Percentiles rank a stretch among this genome's conserved stretches.
These are phyloP conservation scores for Apiotrichum laibachii DNA, from an alignment of 1,284 basidiomycete species.

Conservation along the genomic window DNA sequence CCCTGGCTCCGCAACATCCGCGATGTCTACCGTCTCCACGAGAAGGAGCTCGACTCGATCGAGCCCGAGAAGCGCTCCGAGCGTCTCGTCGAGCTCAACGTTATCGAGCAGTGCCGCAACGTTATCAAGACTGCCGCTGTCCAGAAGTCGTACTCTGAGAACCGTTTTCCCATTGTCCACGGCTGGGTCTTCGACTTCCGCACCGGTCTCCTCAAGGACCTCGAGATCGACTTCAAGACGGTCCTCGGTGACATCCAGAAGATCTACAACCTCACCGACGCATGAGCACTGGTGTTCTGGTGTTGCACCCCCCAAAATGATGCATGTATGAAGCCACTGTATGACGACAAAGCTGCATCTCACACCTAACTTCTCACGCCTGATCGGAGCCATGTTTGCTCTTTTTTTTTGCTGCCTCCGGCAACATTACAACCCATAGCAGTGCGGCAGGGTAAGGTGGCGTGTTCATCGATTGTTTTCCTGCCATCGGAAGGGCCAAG, in stretches of 20 bases:
- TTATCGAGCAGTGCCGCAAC: slow-evolving; percentile 23
- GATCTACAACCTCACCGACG: slow-evolving; percentile 20
- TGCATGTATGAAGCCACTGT: too few species aligned
- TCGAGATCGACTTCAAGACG: slow-evolving; percentile 15
- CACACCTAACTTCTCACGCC: too few species aligned
- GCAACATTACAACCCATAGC: too few species aligned
- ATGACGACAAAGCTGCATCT: too few species aligned
- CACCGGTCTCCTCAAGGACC: slow-evolving; percentile 22
- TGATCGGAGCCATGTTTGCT: too few species aligned
- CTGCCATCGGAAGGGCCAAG: too few species aligned
- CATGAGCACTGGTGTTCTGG: too few species aligned
- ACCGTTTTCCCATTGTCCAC: slow-evolving; percentile 21
- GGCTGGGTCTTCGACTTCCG: slow-evolving; percentile 25
- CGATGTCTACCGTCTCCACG: slow-evolving; percentile 23
- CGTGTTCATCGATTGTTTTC: too few species aligned
- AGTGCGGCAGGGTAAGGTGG: too few species aligned
- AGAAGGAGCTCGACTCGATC: slow-evolving; percentile 20
- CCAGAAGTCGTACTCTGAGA: slow-evolving; percentile 16
- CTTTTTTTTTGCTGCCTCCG: too few species aligned
- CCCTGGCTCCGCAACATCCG: slow-evolving; percentile 27
- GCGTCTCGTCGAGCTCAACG: slow-evolving; percentile 24
- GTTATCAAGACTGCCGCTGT: slow-evolving; percentile 25
- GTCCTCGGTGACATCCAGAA: slow-evolving; percentile 22
- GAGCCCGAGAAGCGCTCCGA: slow-evolving; percentile 13
- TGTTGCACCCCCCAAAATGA: too few species aligned